Base-by-base conservation (phyloP, 2,329 filamentous ascomycete genomes). In the Gremmenia infestans region DNA sequence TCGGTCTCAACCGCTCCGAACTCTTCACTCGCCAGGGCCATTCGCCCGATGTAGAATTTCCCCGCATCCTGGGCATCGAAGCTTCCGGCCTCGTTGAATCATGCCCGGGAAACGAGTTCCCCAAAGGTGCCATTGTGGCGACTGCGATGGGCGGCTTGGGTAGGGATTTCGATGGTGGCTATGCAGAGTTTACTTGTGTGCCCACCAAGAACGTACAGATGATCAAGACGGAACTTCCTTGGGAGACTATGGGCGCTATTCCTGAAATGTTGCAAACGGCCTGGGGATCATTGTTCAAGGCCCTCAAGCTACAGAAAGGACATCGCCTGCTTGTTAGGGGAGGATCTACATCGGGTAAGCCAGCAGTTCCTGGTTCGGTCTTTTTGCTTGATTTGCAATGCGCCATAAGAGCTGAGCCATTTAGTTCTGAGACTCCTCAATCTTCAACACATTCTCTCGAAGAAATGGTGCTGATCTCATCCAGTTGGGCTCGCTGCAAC, bases 1-100 rank as follows among this genome's bases (percentile, higher is more conserved):
- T 91, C 67, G 90, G 90, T 15, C 79, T 97, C 56, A 97, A 92
- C 74, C 85, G 88, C 56, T 91, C 91, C 86, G 88, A 92, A 71
- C 79, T 90, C 37, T 70, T 88, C 55, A 64, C 69, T 53, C 57
- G 60, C 1, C 60, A 61, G 53, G 63, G 63, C 9, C 59, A 59
- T 35, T 63, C 60, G 3, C 56, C 56, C 2, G 43, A 45, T n/a
- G 63, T 65, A 15, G 25, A 12, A 2, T 61, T 65, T 45, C 63
- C 63, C 3, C 54, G 63, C 5, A 49, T 65, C 25, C 50, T 65
- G 4, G 63, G 63, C 19, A 64, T 65, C 46, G 63, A 65, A 57
- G 56, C 54, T 9, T 40, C 55, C 2, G 63, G 63, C 15, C 52
- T 59, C 19, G 61, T 65, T 2, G 42, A 51, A 14, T 40, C 50